These are phyloP conservation scores for Austroboletus niveus DNA, from an alignment of 1,284 basidiomycete species.

Conservation along the genomic window DNA sequence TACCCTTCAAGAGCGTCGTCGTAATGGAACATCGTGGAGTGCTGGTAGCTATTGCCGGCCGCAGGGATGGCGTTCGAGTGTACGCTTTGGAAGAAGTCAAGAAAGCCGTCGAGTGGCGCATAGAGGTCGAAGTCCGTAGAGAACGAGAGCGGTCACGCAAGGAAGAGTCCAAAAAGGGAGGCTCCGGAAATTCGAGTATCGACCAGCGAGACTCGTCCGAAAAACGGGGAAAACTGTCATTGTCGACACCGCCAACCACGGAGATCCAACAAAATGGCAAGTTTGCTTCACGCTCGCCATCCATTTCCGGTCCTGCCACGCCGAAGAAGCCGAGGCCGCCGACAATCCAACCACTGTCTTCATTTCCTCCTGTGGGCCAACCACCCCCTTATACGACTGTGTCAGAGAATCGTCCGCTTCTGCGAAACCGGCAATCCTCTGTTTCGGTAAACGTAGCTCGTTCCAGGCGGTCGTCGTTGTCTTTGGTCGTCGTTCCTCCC, in stretches of 20 bases:
- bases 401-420: constrained; percentile 19
- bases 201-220: constrained; percentile 43
- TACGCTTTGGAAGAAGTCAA: constrained; percentile 82
- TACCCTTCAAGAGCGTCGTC: constrained; percentile 79
- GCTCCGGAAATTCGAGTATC: constrained; percentile 27
- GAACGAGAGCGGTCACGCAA: constrained; percentile 66
- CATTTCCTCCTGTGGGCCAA: constrained; percentile 20
- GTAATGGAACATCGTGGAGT: constrained; percentile 87
- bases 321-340: constrained; percentile 34
- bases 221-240: constrained; percentile 43
- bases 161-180: constrained; percentile 58
- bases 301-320: constrained; percentile 25
- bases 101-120: constrained; percentile 79
- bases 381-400: constrained; percentile 33
- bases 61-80: constrained; percentile 78
- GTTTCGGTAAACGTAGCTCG: constrained; percentile 31
- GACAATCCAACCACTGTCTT: constrained; percentile 34
- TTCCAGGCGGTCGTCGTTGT: constrained; percentile 43
- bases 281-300: constrained; percentile 42
- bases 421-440: constrained; percentile 26
- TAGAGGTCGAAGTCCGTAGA: constrained; percentile 73
- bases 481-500: constrained; percentile 60
- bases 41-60: constrained; percentile 77
- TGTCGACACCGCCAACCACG: constrained; percentile 46
- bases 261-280: constrained; percentile 32